These are phyloP conservation scores for Curvularia eragrostidis DNA, from an alignment of 2,329 filamentous ascomycete species.

Conservation along the genomic window DNA sequence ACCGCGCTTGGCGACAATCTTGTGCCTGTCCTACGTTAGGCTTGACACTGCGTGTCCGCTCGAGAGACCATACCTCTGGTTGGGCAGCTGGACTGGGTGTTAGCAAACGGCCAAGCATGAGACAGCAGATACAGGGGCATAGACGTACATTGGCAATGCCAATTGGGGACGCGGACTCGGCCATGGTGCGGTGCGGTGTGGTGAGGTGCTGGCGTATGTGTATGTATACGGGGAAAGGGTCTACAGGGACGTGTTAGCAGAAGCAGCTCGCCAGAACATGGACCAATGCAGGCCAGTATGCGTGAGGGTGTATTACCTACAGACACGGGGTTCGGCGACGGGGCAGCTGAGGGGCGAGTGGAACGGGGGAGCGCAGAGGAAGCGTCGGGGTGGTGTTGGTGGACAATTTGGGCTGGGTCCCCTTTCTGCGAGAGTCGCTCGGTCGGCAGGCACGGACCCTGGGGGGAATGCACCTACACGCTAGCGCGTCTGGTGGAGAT, in stretches of 20 bases:
- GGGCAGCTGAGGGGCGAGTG: conserved; percentile 18
- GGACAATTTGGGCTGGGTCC: conserved; percentile 42
- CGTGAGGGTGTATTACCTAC: conserved; percentile 6
- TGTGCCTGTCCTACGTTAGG: conserved; percentile 62
- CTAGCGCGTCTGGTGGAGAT: conserved; percentile 16
- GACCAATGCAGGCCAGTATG: background rate
- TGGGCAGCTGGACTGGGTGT: conserved; percentile 63
- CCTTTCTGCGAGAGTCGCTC: conserved; percentile 49
- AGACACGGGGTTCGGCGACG: conserved; percentile 5
- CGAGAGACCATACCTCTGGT: conserved; percentile 64
- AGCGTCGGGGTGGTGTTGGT: conserved; percentile 29
- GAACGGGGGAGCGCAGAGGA: conserved; percentile 20
- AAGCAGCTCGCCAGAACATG: background rate
- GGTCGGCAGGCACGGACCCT: conserved; percentile 49
- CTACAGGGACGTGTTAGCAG: conserved; percentile 26
- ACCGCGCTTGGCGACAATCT: conserved; percentile 81
- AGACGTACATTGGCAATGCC: conserved; percentile 74
- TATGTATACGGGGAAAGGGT: conserved; percentile 21
- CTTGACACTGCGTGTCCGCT: conserved; percentile 21
- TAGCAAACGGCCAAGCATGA: conserved; percentile 32
- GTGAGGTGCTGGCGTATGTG: conserved; percentile 23
- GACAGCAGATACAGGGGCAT: conserved; percentile 4
- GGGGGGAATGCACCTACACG: conserved; percentile 36
- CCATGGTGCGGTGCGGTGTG: conserved; percentile 57
- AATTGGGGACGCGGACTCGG: conserved; percentile 71